Evolutionary conservation across 768 basidiomycete genomes (phyloP), one percentile per base, ranked within the genome.

Genomic region (Rossbeevera mucosa): DNA sequence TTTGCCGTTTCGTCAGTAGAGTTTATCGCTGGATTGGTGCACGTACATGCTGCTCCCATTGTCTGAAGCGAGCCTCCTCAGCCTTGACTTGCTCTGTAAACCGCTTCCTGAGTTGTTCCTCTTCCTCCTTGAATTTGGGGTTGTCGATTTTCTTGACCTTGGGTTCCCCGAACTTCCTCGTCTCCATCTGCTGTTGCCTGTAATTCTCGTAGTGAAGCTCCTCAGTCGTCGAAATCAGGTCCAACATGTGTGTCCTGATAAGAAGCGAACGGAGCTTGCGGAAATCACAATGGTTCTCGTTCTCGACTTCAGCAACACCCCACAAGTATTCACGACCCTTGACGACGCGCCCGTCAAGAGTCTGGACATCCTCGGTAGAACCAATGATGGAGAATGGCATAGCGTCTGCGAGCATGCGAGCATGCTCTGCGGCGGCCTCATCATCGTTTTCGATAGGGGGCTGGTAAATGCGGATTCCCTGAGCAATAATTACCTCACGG

Each of bases 281-380:
- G 85, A 99, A 99, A 73, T 98, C 96, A 69, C 96, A 99, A 74
- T 99, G 96, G 69, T 88, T 87, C 75, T 99, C 96, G 68, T 99
- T 98, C 74, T 99, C 96, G 55, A 99, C 95, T 78, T 99, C 96
- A 8, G 96, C 96, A n/a, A 99, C 94, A 78, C 96, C 96, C 96
- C 96, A 99, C 13, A 95, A 83, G 68, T 99, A 99, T 72, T 98
- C 91, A 63, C 96, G 86, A 43, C 96, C 96, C 74, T 98, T 98
- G 66, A 99, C 96, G 29, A 82, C 72, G 52, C 94, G 83, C 11
- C 96, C 96, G 66, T 98, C 95, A 21, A 78, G 73, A 4, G 92
- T 97, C 63, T 82, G 81, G 44, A 99, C 95, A 59, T 99, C 95
- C 65, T 94, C 86, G 0, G 91, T 97, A 21, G 89, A 93, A 28